Conservation (phyloP, 1,284 basidiomycete genomes). For the Puccinia triticina region DNA sequence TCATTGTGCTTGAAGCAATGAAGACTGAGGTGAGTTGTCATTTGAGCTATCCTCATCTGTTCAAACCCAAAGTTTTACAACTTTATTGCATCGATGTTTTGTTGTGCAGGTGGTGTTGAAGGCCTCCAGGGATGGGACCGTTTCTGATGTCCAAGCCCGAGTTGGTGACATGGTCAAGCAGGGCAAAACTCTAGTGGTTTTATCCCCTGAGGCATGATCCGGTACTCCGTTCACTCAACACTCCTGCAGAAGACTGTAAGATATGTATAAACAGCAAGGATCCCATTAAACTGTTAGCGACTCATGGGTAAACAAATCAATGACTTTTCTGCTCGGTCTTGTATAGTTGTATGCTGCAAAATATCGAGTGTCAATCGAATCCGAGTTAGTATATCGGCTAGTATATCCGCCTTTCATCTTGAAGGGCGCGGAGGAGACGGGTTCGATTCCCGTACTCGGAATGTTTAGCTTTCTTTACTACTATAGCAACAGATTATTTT, state of each 20-base stretch:
- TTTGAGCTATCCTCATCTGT: not conserved
- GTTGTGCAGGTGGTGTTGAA: conserved; percentile 72
- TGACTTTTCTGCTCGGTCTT: too few species aligned
- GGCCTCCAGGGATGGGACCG: conserved; percentile 70
- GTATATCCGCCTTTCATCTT: conserved; percentile 44
- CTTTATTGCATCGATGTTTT: not conserved
- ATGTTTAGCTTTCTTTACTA: not conserved
- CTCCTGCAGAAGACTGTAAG: not conserved
- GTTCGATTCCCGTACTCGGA: conserved; percentile 51
- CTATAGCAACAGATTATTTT: too few species aligned
- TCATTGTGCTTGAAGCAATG: conserved; percentile 89
- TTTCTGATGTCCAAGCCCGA: conserved; percentile 72
- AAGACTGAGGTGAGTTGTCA: conserved; percentile 70
- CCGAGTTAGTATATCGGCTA: conserved; percentile 52
- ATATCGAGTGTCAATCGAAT: not conserved
- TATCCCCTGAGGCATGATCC: not conserved
- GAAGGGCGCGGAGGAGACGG: conserved; percentile 42
- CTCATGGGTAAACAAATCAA: too few species aligned
- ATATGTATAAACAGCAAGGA: not conserved
- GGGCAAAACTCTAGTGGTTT: conserved; percentile 73
- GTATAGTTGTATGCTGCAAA: too few species aligned
- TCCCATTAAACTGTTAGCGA: too few species aligned
- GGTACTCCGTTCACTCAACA: not conserved
- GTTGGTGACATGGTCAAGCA: conserved; percentile 88
- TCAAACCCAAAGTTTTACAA: too few species aligned